Base-by-base conservation (phyloP, 2,329 filamentous ascomycete species). In the Thermoascus crustaceus region DNA sequence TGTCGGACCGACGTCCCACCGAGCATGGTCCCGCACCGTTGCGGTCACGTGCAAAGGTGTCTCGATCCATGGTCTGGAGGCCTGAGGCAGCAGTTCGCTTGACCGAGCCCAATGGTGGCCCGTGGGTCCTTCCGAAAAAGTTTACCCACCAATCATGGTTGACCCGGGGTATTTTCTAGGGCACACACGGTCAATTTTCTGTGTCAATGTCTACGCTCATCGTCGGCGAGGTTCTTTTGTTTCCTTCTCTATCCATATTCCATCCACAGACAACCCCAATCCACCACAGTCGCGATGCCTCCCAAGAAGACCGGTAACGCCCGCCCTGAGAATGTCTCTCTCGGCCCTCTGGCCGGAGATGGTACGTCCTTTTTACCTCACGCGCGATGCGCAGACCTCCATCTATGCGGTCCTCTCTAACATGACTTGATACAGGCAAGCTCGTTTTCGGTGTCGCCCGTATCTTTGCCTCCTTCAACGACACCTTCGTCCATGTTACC, bases 391-490 rank as follows among this genome's bases (percentile, higher is more conserved):
- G 21, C 35, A 31, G 35, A 30, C 17, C 23, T 23, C 30, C 14
- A n/a, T 30, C 34, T n/a, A n/a, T n/a, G 24, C 29, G 19, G 22
- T 19, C 21, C 25, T 5, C 22, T 37, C 4, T 21, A 35, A 34
- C 42, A 37, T 50, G 36, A 53, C 36, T 34, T 37, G 37, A 42
- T 43, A 49, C 52, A 89, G 87, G 87, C 73, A 86, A 94, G 75
- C 85, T 94, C 69, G 87, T 94, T 69, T 95, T 95, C 69, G 88
- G 88, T 69, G 88, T 94, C 73, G 88, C 88, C 67, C 85, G 88
- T 69, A 95, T 95, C 76, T 91, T 95, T 72, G 88, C 88, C 61
- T 94, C 85, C 51, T 87, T 87, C 78, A 87, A 87, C 73, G 83
- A 87, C 63, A 87, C 82, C 66, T 87, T 87, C 75, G 91, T 98